These are phyloP conservation scores for Amanita rubescens DNA, from an alignment of 768 basidiomycete genomes.

Conservation along the genomic window DNA sequence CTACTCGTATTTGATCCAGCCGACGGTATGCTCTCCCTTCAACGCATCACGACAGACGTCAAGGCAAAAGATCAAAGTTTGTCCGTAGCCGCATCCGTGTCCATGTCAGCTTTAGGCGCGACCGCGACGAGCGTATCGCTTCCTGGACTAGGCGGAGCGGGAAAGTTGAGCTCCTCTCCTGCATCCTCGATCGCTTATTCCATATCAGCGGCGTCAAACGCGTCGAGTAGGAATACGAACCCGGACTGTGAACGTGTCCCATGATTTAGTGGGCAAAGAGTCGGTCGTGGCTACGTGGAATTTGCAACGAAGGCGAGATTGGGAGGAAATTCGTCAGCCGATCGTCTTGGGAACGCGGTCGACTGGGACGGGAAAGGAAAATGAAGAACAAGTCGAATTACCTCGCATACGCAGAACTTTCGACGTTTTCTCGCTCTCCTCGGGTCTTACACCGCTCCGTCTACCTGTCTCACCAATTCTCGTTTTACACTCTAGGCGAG, in stretches of 20 bases:
- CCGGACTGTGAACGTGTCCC: constrained; percentile 15
- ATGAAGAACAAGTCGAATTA: constrained; percentile 19
- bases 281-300: constrained; percentile 58
- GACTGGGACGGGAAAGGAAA: background rate
- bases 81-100: constrained; percentile 21
- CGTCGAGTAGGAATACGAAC: constrained; percentile 5
- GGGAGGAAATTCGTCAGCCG: constrained; percentile 43
- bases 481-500: constrained; percentile 67
- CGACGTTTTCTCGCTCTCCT: constrained; percentile 55
- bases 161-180: constrained; percentile 23
- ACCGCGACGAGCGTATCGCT: constrained; percentile 53
- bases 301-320: constrained; percentile 42
- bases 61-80: constrained; percentile 17
- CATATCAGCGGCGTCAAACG: background rate
- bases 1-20: constrained; percentile 59
- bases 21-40: constrained; percentile 47
- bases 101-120: constrained; percentile 17
- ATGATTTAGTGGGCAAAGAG: constrained; percentile 32
- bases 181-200: background rate
- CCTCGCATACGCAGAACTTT: constrained; percentile 77
- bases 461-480: constrained; percentile 81
- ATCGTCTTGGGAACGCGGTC: constrained; percentile 6
- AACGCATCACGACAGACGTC: constrained; percentile 43
- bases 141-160: constrained; percentile 42
- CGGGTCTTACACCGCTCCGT: constrained; percentile 63